Evolutionary conservation across 257 asterid species (phyloP).

Genomic region (Mitragyna speciosa): DNA sequence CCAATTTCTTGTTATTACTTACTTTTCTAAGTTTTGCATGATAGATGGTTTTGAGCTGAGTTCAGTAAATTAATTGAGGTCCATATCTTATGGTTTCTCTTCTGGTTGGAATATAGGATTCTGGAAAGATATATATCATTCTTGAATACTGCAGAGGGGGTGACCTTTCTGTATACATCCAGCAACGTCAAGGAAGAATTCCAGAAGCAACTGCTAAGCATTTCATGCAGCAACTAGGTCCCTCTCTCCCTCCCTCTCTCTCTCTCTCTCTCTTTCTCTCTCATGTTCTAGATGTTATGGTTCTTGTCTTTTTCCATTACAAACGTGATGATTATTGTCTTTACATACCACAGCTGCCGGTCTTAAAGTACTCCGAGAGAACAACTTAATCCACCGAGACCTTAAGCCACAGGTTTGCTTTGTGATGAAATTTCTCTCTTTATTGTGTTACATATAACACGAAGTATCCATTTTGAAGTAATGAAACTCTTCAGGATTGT

Average conservation of each 20-base stretch:
- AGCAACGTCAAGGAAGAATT: slow-evolving; percentile 65
- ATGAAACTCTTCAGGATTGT: not conserved
- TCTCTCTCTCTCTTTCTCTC: slow-evolving; percentile 2
- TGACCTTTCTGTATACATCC: slow-evolving; percentile 77
- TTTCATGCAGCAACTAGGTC: slow-evolving; percentile 93
- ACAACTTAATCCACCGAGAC: slow-evolving; percentile 89
- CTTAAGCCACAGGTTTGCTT: slow-evolving; percentile 87
- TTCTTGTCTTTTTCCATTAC: slow-evolving; percentile 12
- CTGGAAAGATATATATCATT: slow-evolving; percentile 80
- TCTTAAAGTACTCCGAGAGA: slow-evolving; percentile 77
- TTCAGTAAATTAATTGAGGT: not conserved
- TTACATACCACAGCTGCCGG: slow-evolving; percentile 65
- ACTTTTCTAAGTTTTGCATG: not conserved
- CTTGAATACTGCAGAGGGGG: slow-evolving; percentile 96
- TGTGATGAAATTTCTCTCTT: not conserved
- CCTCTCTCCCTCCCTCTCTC: not conserved
- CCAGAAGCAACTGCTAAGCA: slow-evolving; percentile 85
- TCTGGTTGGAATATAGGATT: slow-evolving; percentile 53
- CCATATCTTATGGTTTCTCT: not conserved
- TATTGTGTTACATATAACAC: not conserved
- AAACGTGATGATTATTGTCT: slow-evolving; percentile 14
- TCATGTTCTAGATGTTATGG: not conserved
- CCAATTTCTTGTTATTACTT: not conserved
- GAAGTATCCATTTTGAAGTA: not conserved
- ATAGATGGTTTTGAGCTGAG: not conserved